These are phyloP conservation scores for Candida labiduridarum DNA, from an alignment of 1,139 yeast species.

Conservation along the genomic window DNA sequence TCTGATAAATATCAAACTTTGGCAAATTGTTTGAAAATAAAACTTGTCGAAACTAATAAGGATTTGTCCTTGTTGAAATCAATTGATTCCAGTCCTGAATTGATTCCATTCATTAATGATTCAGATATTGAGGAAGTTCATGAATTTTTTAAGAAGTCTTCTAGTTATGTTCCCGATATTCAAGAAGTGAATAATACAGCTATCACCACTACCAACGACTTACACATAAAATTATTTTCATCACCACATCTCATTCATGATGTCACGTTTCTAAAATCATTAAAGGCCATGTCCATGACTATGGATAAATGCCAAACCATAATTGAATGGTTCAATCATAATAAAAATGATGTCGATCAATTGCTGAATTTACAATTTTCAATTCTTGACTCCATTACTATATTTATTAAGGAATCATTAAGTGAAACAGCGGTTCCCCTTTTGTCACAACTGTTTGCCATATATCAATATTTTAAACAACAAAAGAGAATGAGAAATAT, in stretches of 20 bases:
- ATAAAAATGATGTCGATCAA: constrained; percentile 1
- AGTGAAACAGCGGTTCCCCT: constrained; percentile 6
- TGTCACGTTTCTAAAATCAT: constrained; percentile 2
- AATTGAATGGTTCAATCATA: constrained; percentile 3
- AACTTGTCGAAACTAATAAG: constrained; percentile 14
- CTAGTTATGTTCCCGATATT: constrained; percentile 1
- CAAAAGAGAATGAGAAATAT: constrained; percentile 32
- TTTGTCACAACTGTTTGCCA: constrained; percentile 14
- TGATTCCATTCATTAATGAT: constrained; percentile 14
- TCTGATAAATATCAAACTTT: constrained; percentile 6
- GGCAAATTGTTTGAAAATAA: constrained; percentile 14
- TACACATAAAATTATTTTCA: constrained; percentile 4
- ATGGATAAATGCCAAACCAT: constrained; percentile 3
- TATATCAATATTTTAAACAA: constrained; percentile 24
- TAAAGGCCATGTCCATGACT: constrained; percentile 5
- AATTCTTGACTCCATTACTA: constrained; percentile 26
- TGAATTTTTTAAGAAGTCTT: constrained; percentile 1
- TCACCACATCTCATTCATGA: constrained; percentile 9
- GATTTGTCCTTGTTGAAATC: constrained; percentile 9
- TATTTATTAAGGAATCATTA: constrained; percentile 18
- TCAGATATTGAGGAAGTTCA: constrained; percentile 8
- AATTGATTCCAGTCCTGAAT: constrained; percentile 9
- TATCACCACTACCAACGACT: not conserved
- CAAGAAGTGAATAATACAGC: not conserved
- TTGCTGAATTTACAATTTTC: constrained; percentile 22